Evolutionary conservation across 257 asterid species (phyloP), one percentile per base, ranked within the genome.

Genomic region (Gentiana dahurica): DNA sequence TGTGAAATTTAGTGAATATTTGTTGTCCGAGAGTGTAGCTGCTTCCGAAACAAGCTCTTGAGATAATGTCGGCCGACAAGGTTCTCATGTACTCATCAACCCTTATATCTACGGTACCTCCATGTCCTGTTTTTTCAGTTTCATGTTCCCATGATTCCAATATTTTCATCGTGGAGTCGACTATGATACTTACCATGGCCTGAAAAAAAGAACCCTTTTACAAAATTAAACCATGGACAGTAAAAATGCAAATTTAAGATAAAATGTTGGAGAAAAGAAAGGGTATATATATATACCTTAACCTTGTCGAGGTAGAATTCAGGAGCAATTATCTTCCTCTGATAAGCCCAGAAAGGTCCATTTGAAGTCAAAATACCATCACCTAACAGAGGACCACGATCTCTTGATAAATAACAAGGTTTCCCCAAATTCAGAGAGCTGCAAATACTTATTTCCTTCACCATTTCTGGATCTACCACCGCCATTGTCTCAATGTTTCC

Each of bases 11-110:
- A n/a, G 56, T 43, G 75, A 80, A 84, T 49, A 84, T 80, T 11
- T 66, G 61, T 64, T 78, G 72, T 58, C 93, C 89, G 65, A 76
- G 66, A 3, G 37, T 32, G 50, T 82, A 76, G 74, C 79, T 80
- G 62, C 93, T 80, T 34, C 95, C 95, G 53, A 87, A 87, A 73
- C 93, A 82, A 66, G 79, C 76, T 75, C 79, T 82, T 61, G 94
- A 84, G 59, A 87, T 84, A 53, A 87, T 78, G 41, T 77, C 93
- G 15, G 87, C 90, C 44, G 96, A 82, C 69, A 84, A 72, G 49
- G 69, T 72, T 70, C 81, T 82, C 78, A 87, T 66, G 41, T 82
- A 82, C 64, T 60, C 78, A 3, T 84, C 87, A 5, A 82, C 75
- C 12, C 44, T 68, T 33, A 78, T 73, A 12, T 78, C 89, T 6